Base-by-base conservation (phyloP, 345 rosid genomes). In the Streptanthus diversifolius region DNA sequence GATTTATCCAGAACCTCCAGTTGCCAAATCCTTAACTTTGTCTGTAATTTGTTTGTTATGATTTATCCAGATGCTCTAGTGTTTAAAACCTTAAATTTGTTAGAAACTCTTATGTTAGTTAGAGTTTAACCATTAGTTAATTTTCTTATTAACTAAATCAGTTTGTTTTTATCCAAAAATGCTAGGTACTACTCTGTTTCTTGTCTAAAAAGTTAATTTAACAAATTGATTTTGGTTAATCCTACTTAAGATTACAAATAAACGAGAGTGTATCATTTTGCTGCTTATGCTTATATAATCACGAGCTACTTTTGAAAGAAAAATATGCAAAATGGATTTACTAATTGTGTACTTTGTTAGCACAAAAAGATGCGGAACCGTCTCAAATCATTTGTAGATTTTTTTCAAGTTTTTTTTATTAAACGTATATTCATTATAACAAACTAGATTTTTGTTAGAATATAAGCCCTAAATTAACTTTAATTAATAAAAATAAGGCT, bases 111-210 rank as follows among this genome's bases (percentile, higher is more conserved):
- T 22, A 35, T 7, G 36, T 35, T 58, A 44, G 74, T 35, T 57
- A 70, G 37, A 45, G 17, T 10, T 47, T 57, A 33, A 43, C 35
- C 64, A 56, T 69, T 56, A 45, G 74, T 58, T 58, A 57, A 44
- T 22, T 44, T 35, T 22, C 66, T 45, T 57, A 56, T 70, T 70
- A 58, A 57, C 74, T 57, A 70, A 53, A n/a, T 70, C 47, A 47
- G 45, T 33, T n/a, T 35, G 24, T 21, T 44, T 55, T 56, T 30
- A 69, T 56, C 24, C 17, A 43, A 19, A 18, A 55, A 0, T 33
- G 30, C 43, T 64, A 47, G 17, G 39, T 18, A 21, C 22, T 24
- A 39, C 21, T 45, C 53, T 63, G 48, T 56, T 32, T 56, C 5
- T 9, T 33, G 8, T 56, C 37, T 14, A 30, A 7, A 53, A 54